A percentile compares a stretch with the other conserved stretches of the same genome.
Conservation (phyloP, 441 rosid genomes). For the Populus hybrid region DNA sequence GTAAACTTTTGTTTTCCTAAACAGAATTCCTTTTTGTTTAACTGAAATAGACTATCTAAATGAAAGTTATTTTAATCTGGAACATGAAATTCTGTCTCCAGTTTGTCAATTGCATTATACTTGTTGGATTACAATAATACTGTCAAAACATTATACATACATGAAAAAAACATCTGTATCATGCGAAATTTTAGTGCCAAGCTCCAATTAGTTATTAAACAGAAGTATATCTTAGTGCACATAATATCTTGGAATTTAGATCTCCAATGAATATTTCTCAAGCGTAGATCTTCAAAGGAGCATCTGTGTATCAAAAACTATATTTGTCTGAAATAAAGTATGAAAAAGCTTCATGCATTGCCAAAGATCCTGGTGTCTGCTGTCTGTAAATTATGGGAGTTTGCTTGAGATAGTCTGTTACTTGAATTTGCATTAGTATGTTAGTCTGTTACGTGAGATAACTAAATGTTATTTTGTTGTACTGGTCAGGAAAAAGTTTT, state of each 20-base stretch:
- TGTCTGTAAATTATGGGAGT: not conserved
- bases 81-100: too few relatives aligned
- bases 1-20: not conserved
- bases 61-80: too few relatives aligned
- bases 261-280: not conserved
- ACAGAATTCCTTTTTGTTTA: not conserved
- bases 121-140: too few relatives aligned
- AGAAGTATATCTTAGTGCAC: not conserved
- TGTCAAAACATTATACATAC: too few relatives aligned
- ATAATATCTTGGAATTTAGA: not conserved
- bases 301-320: not conserved
- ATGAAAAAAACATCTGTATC: too few relatives aligned
- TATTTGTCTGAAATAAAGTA: not conserved
- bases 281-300: not conserved
- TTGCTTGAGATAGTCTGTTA: too few relatives aligned
- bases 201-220: not conserved
- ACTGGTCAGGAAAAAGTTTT: slow-evolving; percentile 80
- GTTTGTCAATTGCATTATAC: too few relatives aligned
- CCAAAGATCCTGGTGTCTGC: not conserved
- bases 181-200: too few relatives aligned
- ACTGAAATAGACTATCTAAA: too few relatives aligned
- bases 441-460: not conserved
- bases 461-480: not conserved
- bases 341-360: not conserved
- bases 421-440: not conserved